Evolutionary conservation across 2,329 filamentous ascomycete species (phyloP).

Genomic region (Rhynchosporium secalis): DNA sequence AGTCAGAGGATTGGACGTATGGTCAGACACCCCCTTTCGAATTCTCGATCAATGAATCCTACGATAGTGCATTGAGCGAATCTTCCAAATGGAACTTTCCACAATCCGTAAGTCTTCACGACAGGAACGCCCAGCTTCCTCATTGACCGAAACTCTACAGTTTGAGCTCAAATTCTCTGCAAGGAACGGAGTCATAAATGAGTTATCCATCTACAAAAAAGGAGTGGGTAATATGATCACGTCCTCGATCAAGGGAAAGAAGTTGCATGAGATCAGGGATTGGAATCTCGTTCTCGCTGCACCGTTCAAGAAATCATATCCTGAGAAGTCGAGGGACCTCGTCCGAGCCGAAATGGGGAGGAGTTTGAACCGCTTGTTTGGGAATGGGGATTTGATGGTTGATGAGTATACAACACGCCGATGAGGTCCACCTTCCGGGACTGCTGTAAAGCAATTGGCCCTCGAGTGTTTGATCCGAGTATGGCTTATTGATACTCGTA

Average conservation of each 20-base stretch:
- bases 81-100: not conserved
- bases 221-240: not conserved
- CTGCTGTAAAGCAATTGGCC: too few species aligned
- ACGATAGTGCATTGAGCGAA: not conserved
- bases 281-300: conserved; percentile 14
- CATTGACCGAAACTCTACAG: not conserved
- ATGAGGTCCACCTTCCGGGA: too few species aligned
- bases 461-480: too few species aligned
- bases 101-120: not conserved
- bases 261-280: conserved; percentile 20
- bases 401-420: not conserved
- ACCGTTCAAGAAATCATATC: conserved; percentile 9
- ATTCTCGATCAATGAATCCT: conserved; percentile 15
- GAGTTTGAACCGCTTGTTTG: conserved; percentile 16
- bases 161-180: conserved; percentile 15
- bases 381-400: conserved; percentile 1
- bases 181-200: conserved; percentile 14
- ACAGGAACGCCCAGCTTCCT: not conserved
- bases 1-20: conserved; percentile 75
- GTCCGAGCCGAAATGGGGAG: not conserved
- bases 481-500: too few species aligned
- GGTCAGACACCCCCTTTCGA: conserved; percentile 80
- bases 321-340: not conserved
- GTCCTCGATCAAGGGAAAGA: conserved; percentile 2
- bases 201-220: conserved; percentile 1